Base-by-base conservation (phyloP, 495 filamentous ascomycete genomes). In the Arthonia radiata region DNA sequence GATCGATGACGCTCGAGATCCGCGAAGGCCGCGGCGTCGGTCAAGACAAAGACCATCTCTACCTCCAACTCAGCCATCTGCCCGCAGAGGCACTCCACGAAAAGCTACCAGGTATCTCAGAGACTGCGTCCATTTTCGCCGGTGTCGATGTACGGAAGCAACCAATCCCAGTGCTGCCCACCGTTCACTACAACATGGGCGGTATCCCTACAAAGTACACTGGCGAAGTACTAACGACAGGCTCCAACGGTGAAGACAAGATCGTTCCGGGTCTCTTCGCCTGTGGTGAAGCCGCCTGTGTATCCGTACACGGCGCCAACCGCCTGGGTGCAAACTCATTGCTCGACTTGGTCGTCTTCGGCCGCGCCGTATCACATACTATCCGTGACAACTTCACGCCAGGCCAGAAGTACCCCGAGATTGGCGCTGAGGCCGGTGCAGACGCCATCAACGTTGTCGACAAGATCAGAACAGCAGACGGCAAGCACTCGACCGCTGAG, bases 101-200 rank as follows among this genome's bases (percentile, higher is more conserved):
- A 51, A 79, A 83, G 57, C 75, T 94, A 29, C 83, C 83, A 30
- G 83, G 83, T 66, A 94, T 94, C 48, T 91, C 86, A 16, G 83
- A 94, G 60, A 94, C 86, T 18, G 83, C 83, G 23, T 74, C 74
- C 34, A 92, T 94, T 44, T 94, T 94, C 56, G 60, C 83, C 18
- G 83, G 83, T 48, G 82, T 94, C 41, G 86, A 94, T 47, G 82
- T 94, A 36, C 71, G 68, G 46, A 91, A 89, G 59, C 74, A 91
- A 51, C 83, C 83, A 37, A 94, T 94, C 42, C 83, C 83, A 30
- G 86, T 94, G 37, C 61, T 94, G 31, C 83, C 83, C 26, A 94
- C 83, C 24, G 86, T 91, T 42, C 86, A 94, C 60, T 94, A 94
- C 64, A 92, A 92, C 65, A 94, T 94, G 83, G 83, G 83, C 50